These are phyloP conservation scores for Carex parvula DNA, from an alignment of 176 grass and related monocot genomes.

Conservation along the genomic window DNA sequence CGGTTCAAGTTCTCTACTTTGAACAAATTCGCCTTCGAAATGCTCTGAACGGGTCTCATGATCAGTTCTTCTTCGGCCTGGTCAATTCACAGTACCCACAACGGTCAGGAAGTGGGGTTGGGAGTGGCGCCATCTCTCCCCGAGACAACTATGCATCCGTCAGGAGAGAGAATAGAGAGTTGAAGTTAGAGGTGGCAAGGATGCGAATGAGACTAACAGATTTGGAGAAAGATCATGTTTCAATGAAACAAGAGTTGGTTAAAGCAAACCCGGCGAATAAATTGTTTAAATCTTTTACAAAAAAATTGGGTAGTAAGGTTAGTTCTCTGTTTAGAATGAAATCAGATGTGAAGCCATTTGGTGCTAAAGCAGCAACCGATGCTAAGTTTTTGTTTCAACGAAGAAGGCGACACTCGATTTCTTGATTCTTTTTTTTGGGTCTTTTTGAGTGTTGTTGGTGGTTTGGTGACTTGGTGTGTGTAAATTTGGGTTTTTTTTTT, in stretches of 20 bases:
- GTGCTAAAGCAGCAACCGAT: conserved; percentile 26
- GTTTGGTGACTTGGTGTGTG: conserved; percentile 18
- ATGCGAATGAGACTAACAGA: conserved; percentile 93
- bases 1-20: conserved; percentile 90
- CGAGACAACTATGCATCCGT: conserved; percentile 97
- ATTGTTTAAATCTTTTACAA: conserved; percentile 60
- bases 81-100: conserved; percentile 37
- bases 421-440: neutral
- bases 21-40: conserved; percentile 84
- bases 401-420: conserved; percentile 37
- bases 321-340: conserved; percentile 36
- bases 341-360: conserved; percentile 31
- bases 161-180: conserved; percentile 81
- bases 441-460: neutral
- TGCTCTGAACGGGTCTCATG: conserved; percentile 59
- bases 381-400: conserved; percentile 33
- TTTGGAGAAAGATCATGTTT: conserved; percentile 96
- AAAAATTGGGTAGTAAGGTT: conserved; percentile 49
- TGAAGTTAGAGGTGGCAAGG: conserved; percentile 86
- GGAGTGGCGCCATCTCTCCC: conserved; percentile 81
- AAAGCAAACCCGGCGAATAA: conserved; percentile 69
- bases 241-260: conserved; percentile 86
- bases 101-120: conserved; percentile 73
- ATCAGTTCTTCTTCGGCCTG: conserved; percentile 63
- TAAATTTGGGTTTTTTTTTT: conserved; percentile 9